Percentiles rank a stretch among this genome's conserved stretches.
These are phyloP conservation scores for Guillardia theta DNA, from an alignment of 78 protist species.

Conservation along the genomic window DNA sequence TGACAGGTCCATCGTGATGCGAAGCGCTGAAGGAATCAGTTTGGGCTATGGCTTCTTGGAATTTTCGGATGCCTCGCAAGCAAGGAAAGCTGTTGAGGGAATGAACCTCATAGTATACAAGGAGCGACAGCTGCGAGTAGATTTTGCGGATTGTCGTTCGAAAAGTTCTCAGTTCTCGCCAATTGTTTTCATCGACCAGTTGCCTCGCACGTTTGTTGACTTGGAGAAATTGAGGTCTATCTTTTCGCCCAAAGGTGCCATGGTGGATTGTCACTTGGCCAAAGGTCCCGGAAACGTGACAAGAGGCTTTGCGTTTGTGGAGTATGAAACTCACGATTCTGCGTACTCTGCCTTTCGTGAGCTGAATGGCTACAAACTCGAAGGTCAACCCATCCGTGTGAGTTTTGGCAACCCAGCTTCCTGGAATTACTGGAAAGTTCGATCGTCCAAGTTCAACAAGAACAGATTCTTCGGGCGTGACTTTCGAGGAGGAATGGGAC, in stretches of 20 bases:
- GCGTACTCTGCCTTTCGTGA: background rate
- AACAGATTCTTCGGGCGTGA: too few species aligned
- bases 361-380: background rate
- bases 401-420: background rate
- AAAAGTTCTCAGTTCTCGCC: background rate
- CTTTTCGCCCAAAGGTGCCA: background rate
- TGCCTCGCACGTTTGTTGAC: background rate
- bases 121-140: conserved; percentile 15
- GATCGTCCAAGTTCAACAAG: too few species aligned
- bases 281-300: background rate
- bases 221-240: background rate
- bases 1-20: background rate
- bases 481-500: too few species aligned
- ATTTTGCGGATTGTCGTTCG: background rate
- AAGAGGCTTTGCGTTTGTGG: background rate
- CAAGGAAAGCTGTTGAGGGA: background rate
- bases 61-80: background rate
- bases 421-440: background rate
- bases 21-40: background rate
- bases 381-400: background rate
- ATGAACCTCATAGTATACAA: background rate
- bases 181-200: background rate
- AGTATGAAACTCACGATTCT: background rate
- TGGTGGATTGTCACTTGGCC: background rate
- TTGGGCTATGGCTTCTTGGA: background rate